Base-by-base conservation (phyloP, 768 basidiomycete genomes). In the Tricholoma furcatifolium region DNA sequence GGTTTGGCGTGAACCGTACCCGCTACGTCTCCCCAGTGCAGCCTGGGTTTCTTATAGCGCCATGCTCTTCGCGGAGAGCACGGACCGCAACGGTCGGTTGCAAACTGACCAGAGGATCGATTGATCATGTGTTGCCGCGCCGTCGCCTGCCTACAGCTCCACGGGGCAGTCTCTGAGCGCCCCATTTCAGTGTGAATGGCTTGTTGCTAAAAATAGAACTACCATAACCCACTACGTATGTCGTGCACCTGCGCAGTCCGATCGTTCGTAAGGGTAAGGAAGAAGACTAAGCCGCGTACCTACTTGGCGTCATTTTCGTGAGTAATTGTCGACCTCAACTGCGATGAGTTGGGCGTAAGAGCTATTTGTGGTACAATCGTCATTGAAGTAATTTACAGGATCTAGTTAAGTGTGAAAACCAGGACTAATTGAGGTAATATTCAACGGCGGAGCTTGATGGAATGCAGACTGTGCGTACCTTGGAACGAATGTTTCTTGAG, bases 401-500 rank as follows among this genome's bases (percentile, higher is more conserved):
- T 36, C 46, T 38, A 47, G 14, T 18, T 47, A 47, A 47, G 46
- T 10, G 31, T 49, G 47, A 49, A 49, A 11, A 49, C 47, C 24
- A 49, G 14, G 11, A 49, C 47, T 49, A 24, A 34, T 5, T 1
- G 11, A 18, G 9, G 17, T 12, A 20, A 2, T 15, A 5, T 40
- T 24, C 11, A 18, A 18, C 14, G 15, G 11, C 14, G 21, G 20
- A 4, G 17, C 38, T 17, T 12, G 2, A 27, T 27, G 27, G 27
- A 27, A 27, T 27, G 7, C 27, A 27, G 17, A 4, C 17, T 36
- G 43, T 9, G 59, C 65, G 30, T 52, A 74, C 75, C 61, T 66
- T 75, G 75, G 62, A 81, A 80, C 20, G 78, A 81, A 62, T 81
- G 77, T 53, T 60, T 70, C 60, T 76, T 75, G 52, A 77, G 58